Conservation (phyloP, 2,329 filamentous ascomycete species). For the Verticillium klebahnii region DNA sequence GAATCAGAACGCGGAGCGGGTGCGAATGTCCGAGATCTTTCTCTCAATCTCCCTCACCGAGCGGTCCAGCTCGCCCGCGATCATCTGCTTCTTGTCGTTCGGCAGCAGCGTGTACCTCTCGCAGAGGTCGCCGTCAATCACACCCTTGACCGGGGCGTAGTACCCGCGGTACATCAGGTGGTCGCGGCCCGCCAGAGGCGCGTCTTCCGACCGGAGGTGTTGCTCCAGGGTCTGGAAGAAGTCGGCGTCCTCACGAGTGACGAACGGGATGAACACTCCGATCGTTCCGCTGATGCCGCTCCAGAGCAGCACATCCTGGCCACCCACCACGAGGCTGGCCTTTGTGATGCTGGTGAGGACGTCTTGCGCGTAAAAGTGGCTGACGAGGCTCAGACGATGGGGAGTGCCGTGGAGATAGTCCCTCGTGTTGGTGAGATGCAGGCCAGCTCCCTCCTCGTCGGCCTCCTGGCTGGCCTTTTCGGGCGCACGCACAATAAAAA, state of each 20-base stretch:
- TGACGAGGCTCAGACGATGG: slow-evolving; percentile 77
- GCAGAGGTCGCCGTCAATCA: slow-evolving; percentile 95
- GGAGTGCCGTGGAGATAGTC: slow-evolving; percentile 86
- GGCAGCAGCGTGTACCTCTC: slow-evolving; percentile 83
- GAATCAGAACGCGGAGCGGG: slow-evolving; percentile 50
- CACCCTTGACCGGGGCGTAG: slow-evolving; percentile 92
- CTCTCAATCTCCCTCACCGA: slow-evolving; percentile 91
- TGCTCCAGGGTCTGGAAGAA: slow-evolving; percentile 95
- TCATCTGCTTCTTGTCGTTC: slow-evolving; percentile 89
- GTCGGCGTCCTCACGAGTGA: slow-evolving; percentile 87
- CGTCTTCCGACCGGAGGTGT: slow-evolving; percentile 79
- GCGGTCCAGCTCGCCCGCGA: slow-evolving; percentile 87
- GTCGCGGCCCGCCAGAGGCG: slow-evolving; percentile 85
- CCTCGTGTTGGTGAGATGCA: slow-evolving; percentile 86
- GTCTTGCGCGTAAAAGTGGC: slow-evolving; percentile 87
- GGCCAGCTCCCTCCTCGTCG: slow-evolving; percentile 86
- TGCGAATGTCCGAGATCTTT: slow-evolving; percentile 73
- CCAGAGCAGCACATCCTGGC: slow-evolving; percentile 89
- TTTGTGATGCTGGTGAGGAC: slow-evolving; percentile 89
- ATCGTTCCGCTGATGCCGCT: slow-evolving; percentile 91
- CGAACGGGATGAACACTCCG: slow-evolving; percentile 87
- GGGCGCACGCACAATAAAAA: slow-evolving; percentile 88
- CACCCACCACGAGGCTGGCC: slow-evolving; percentile 83
- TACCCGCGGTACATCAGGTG: slow-evolving; percentile 95
- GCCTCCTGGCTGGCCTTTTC: slow-evolving; percentile 81